phyloP scores from a whole-genome alignment of 345 rosid species.

The Gossypium raimondii region DNA sequence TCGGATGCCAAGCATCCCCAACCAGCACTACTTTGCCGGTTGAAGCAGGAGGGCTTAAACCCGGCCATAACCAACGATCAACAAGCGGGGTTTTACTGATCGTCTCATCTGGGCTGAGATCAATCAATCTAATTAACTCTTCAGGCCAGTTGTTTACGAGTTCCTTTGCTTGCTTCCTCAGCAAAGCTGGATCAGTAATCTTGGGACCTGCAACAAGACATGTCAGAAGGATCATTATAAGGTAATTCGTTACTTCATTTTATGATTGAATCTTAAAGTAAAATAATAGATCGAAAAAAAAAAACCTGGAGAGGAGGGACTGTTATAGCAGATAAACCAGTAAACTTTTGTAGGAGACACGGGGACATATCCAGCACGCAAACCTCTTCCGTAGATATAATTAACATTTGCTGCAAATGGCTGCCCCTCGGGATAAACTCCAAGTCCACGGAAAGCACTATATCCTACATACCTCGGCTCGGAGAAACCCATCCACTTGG shows the following conservation, averaged over 20 bases:
- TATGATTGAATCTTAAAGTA: neutral
- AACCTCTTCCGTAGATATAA: no score
- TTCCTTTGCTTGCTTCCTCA: slow-evolving; percentile 66
- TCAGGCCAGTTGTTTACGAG: slow-evolving; percentile 29
- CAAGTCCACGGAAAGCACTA: no score
- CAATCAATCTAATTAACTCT: slow-evolving; percentile 58
- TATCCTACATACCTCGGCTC: no score
- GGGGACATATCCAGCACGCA: slow-evolving; percentile 78
- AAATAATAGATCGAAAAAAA: neutral
- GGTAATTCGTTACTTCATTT: neutral
- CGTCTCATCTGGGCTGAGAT: slow-evolving; percentile 64
- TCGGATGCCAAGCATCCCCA: slow-evolving; percentile 96
- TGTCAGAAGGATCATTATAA: neutral
- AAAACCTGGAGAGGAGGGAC: slow-evolving; percentile 68
- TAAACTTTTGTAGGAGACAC: slow-evolving; percentile 74
- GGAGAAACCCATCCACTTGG: no score
- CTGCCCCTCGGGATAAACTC: no score
- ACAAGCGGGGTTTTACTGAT: slow-evolving; percentile 67
- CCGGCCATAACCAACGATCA: slow-evolving; percentile 91
- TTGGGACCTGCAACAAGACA: slow-evolving; percentile 56
- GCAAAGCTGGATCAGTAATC: slow-evolving; percentile 52
- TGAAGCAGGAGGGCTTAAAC: slow-evolving; percentile 58
- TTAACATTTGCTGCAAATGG: no score
- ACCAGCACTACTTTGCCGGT: slow-evolving; percentile 58
- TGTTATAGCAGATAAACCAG: slow-evolving; percentile 93